phyloP scores from a whole-genome alignment of 768 basidiomycete species.

The Mycena maculata region DNA sequence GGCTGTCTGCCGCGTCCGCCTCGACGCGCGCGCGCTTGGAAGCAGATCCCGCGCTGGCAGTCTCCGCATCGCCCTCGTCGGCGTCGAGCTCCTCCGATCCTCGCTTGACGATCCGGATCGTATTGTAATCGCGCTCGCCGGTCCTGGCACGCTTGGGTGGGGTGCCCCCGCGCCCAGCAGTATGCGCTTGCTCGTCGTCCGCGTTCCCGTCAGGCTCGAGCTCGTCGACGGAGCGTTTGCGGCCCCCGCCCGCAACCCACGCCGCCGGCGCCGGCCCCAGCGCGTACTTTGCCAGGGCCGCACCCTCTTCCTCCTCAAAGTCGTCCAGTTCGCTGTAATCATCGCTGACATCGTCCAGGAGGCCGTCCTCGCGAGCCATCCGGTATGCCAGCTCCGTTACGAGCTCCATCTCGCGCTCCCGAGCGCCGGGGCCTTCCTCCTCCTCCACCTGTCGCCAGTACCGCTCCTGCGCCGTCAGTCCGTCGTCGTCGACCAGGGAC shows the following conservation, averaged over 20 bases:
- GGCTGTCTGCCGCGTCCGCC: background rate
- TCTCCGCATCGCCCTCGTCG: background rate
- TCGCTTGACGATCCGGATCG: background rate
- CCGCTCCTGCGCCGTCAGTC: conserved; percentile 35
- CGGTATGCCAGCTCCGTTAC: conserved; percentile 14
- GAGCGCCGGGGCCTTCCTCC: conserved; percentile 45
- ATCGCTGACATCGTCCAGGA: conserved; percentile 2
- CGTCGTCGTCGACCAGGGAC: conserved; percentile 17
- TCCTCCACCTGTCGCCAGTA: conserved; percentile 47
- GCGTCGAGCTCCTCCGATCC: conserved; percentile 5
- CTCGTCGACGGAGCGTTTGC: conserved; percentile 46
- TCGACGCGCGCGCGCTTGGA: conserved; percentile 4
- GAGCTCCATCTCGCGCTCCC: conserved; percentile 34
- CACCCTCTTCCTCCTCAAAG: conserved; percentile 10
- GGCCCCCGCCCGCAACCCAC: background rate
- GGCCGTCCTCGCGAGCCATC: conserved; percentile 11
- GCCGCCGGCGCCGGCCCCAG: background rate
- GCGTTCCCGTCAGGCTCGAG: conserved; percentile 48
- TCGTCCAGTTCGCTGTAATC: conserved; percentile 4
- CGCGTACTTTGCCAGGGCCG: background rate
- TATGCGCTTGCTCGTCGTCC: conserved; percentile 38
- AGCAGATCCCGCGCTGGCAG: background rate
- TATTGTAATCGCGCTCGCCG: background rate
- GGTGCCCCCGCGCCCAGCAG: conserved; percentile 38
- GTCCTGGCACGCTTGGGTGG: conserved; percentile 41